Conservation (phyloP, 2,329 filamentous ascomycete species). For the Dactylellina parvicollis region DNA sequence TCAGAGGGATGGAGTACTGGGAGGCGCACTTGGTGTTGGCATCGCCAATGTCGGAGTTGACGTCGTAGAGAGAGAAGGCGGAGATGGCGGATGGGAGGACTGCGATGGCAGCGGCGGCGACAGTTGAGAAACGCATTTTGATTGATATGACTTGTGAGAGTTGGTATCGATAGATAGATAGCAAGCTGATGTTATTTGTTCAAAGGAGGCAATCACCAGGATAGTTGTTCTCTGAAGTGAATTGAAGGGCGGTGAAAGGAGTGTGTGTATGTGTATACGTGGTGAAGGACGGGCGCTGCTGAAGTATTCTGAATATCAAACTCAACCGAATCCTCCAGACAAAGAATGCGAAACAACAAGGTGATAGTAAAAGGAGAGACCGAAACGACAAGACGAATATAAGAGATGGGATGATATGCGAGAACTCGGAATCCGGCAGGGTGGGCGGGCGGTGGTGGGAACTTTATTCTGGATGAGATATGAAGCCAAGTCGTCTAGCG, state of each 20-base stretch:
- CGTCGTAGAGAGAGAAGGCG: slow-evolving; percentile 37
- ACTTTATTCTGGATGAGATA: slow-evolving; percentile 45
- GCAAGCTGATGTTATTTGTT: slow-evolving; percentile 3
- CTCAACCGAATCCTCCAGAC: slow-evolving; percentile 16
- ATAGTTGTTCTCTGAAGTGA: slow-evolving; percentile 50
- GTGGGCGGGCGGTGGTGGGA: slow-evolving; percentile 43
- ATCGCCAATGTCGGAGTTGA: slow-evolving; percentile 34
- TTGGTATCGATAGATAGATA: neutral
- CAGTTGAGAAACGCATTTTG: slow-evolving; percentile 50
- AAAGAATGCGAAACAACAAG: slow-evolving; percentile 24
- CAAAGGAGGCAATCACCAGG: slow-evolving; percentile 48
- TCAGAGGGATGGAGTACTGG: slow-evolving; percentile 49
- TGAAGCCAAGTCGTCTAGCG: too few species aligned
- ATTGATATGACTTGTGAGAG: neutral
- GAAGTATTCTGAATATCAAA: slow-evolving; percentile 52
- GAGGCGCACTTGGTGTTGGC: slow-evolving; percentile 40
- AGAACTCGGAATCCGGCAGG: slow-evolving; percentile 26
- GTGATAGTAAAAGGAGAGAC: slow-evolving; percentile 28
- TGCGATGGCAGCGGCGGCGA: slow-evolving; percentile 32
- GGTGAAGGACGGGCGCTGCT: slow-evolving; percentile 37
- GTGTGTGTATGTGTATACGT: slow-evolving; percentile 28
- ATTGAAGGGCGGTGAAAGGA: slow-evolving; percentile 18
- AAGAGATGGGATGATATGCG: slow-evolving; percentile 2
- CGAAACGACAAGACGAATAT: slow-evolving; percentile 4
- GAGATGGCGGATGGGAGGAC: slow-evolving; percentile 41